Percentiles rank a stretch among this genome's conserved stretches.
These are phyloP conservation scores for Exutisphaerella laricina DNA, from an alignment of 2,329 filamentous ascomycete species.

Conservation along the genomic window DNA sequence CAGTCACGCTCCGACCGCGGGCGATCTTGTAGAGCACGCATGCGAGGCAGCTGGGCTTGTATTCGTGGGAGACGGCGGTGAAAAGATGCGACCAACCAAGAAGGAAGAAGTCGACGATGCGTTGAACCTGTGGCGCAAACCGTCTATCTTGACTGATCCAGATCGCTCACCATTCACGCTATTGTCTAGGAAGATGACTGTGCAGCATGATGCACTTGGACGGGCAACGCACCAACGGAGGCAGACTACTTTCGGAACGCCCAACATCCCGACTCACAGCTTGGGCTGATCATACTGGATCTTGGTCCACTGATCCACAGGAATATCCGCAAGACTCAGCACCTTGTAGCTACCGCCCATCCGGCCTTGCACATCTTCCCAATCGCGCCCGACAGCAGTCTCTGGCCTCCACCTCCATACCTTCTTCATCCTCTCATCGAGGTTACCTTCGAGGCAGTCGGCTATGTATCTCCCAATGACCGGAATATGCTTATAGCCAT, in stretches of 20 bases:
- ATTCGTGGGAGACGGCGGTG: neutral
- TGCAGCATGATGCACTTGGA: neutral
- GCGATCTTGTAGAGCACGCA: neutral
- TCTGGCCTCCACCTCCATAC: slow-evolving; percentile 50
- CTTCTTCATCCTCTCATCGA: slow-evolving; percentile 40
- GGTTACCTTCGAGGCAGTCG: slow-evolving; percentile 43
- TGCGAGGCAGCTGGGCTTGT: neutral
- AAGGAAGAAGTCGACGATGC: neutral
- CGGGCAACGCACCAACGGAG: neutral
- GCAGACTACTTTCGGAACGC: neutral
- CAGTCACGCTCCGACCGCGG: neutral
- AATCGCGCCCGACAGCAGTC: slow-evolving; percentile 43
- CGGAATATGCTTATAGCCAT: slow-evolving; percentile 51
- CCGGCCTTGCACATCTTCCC: slow-evolving; percentile 45
- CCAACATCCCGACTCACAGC: neutral
- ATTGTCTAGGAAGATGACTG: neutral
- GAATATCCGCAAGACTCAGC: slow-evolving; percentile 45
- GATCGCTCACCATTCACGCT: neutral
- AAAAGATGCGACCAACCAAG: neutral
- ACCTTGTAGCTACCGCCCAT: slow-evolving; percentile 45
- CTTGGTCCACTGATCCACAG: slow-evolving; percentile 38
- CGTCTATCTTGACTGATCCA: neutral
- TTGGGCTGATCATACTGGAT: slow-evolving; percentile 2
- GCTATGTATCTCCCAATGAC: slow-evolving; percentile 47
- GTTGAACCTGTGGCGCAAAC: neutral